Conservation (phyloP, 2,329 filamentous ascomycete species). For the Curvularia eragrostidis region DNA sequence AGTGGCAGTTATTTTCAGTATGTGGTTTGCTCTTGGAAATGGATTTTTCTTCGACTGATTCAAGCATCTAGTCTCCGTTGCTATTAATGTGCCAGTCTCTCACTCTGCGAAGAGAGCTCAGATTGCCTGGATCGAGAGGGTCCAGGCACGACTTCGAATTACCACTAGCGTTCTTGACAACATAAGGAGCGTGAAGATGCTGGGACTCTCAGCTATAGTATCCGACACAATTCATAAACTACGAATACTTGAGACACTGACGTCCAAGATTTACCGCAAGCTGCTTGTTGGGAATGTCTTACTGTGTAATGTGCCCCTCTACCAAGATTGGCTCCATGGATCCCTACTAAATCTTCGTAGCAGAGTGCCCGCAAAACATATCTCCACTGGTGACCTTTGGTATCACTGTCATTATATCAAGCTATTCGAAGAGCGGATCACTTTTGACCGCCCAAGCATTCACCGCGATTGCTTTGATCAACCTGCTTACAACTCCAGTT, state of each 20-base stretch:
- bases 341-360: neutral
- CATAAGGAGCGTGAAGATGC: neutral
- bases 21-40: neutral
- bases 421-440: neutral
- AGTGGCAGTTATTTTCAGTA: neutral
- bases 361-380: slow-evolving; percentile 8
- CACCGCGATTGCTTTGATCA: slow-evolving; percentile 1
- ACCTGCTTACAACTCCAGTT: neutral
- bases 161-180: neutral
- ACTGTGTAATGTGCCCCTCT: neutral
- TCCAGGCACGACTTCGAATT: neutral
- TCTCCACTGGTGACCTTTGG: slow-evolving; percentile 1
- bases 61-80: neutral
- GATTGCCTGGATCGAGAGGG: neutral
- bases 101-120: neutral
- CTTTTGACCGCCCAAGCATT: slow-evolving; percentile 3
- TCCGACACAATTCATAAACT: neutral
- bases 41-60: neutral
- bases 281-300: neutral
- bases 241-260: neutral
- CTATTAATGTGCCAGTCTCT: neutral
- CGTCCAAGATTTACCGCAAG: neutral
- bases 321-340: neutral
- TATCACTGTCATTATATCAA: neutral
- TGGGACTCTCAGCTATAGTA: neutral